Conservation (phyloP, 306 rosid genomes). For the Quercus alba region DNA sequence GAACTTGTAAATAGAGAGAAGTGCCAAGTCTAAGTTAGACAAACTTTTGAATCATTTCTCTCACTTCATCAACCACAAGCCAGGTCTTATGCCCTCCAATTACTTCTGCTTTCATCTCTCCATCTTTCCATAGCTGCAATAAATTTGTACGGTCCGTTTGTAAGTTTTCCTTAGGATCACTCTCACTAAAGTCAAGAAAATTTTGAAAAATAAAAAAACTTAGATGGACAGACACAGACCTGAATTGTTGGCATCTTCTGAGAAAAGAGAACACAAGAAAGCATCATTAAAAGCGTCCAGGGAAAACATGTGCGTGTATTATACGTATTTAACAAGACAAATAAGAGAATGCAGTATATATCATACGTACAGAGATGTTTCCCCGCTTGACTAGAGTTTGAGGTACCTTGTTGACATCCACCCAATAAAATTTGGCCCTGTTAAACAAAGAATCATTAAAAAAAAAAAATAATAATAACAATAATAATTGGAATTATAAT, state of each 20-base stretch:
- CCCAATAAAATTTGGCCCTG: constrained; percentile 70
- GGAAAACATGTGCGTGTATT: background rate
- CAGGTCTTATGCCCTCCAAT: constrained; percentile 88
- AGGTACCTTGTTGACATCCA: constrained; percentile 92
- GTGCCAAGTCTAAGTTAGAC: constrained; percentile 13
- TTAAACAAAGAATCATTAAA: background rate
- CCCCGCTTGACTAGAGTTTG: constrained; percentile 77
- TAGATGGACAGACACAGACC: constrained; percentile 54
- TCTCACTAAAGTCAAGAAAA: background rate
- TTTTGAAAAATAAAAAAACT: background rate
- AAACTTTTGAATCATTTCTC: constrained; percentile 65
- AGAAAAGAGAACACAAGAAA: constrained; percentile 3
- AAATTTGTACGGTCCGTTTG: background rate
- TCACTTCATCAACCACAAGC: constrained; percentile 85
- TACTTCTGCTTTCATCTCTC: constrained; percentile 83
- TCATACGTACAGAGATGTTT: constrained; percentile 64
- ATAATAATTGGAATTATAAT: background rate
- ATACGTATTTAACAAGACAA: background rate
- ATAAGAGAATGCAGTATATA: background rate
- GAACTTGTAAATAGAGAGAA: background rate
- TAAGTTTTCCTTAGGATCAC: constrained; percentile 1
- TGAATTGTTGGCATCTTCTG: constrained; percentile 99
- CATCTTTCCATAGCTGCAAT: constrained; percentile 88
- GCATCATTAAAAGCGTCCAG: background rate
- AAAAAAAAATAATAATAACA: background rate